Percentiles rank a stretch among this genome's conserved stretches.
phyloP scores from a whole-genome alignment of 495 filamentous ascomycete species.

The Friedmanniomyces simplex region DNA sequence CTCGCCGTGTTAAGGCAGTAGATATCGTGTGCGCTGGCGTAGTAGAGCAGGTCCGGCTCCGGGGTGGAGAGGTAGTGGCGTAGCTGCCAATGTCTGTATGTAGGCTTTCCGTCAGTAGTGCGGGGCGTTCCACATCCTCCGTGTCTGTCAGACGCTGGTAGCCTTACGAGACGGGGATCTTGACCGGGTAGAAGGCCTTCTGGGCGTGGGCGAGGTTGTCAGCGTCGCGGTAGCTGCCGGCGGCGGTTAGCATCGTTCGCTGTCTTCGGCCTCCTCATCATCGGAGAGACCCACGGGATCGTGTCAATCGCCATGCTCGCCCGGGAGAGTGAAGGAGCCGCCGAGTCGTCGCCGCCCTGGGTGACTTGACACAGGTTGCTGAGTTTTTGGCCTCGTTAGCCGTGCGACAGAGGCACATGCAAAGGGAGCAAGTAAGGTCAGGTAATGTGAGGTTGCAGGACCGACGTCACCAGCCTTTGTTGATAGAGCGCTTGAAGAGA shows the following conservation, averaged over 20 bases:
- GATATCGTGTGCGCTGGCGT: constrained; percentile 63
- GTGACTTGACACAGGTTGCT: background rate
- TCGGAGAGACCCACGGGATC: constrained; percentile 22
- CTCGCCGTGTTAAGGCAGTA: constrained; percentile 56
- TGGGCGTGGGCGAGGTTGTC: constrained; percentile 49
- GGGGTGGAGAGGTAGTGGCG: constrained; percentile 81
- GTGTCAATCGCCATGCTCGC: constrained; percentile 20
- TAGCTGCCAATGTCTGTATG: constrained; percentile 88
- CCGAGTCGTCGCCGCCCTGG: background rate
- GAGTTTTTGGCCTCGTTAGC: background rate
- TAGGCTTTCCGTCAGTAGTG: background rate
- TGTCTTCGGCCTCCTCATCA: background rate
- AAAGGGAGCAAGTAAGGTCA: too few species aligned
- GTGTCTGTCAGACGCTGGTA: too few species aligned
- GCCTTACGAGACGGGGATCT: constrained; percentile 65
- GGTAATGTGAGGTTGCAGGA: background rate
- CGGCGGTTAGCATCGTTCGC: background rate
- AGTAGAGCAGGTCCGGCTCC: constrained; percentile 66
- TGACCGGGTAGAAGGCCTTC: constrained; percentile 63
- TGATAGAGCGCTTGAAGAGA: too few species aligned
- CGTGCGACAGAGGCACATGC: background rate
- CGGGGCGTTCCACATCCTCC: too few species aligned
- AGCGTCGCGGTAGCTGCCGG: constrained; percentile 44
- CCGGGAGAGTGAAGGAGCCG: background rate
- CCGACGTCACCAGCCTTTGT: background rate